Evolutionary conservation across 768 basidiomycete genomes (phyloP).

Genomic region (Psilocybe subaeruginosa): DNA sequence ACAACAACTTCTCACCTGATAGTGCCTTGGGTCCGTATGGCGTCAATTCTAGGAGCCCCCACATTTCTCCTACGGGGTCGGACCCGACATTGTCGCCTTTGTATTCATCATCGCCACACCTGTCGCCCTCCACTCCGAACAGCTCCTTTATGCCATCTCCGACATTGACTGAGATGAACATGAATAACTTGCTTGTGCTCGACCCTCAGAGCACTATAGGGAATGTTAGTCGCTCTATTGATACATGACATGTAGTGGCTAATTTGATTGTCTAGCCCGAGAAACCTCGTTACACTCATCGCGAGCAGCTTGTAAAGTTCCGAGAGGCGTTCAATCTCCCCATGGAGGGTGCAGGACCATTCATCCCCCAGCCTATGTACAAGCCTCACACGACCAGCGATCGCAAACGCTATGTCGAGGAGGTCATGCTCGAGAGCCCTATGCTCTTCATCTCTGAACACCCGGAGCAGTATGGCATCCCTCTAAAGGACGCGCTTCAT

Average conservation of each 20-base stretch:
- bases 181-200: slow-evolving; percentile 16
- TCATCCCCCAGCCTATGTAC: slow-evolving; percentile 74
- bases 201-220: slow-evolving; percentile 8
- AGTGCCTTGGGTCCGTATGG: slow-evolving; percentile 9
- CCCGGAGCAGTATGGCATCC: slow-evolving; percentile 62
- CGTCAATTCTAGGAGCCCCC: slow-evolving; percentile 8
- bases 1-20: slow-evolving; percentile 14
- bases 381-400: slow-evolving; percentile 80
- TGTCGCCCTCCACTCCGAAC: slow-evolving; percentile 22
- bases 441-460: slow-evolving; percentile 62
- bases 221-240: slow-evolving; percentile 12
- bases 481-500: slow-evolving; percentile 64
- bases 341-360: slow-evolving; percentile 41
- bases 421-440: slow-evolving; percentile 63
- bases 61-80: slow-evolving; percentile 20
- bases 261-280: slow-evolving; percentile 21
- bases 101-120: slow-evolving; percentile 20
- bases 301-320: slow-evolving; percentile 49
- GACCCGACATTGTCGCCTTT: slow-evolving; percentile 21
- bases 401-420: slow-evolving; percentile 74
- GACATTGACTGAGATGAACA: slow-evolving; percentile 16
- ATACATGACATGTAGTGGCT: slow-evolving; percentile 4
- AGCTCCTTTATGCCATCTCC: slow-evolving; percentile 21
- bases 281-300: slow-evolving; percentile 37
- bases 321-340: slow-evolving; percentile 42